These are phyloP conservation scores for Fusarium continuum DNA, from an alignment of 2,329 filamentous ascomycete species.

Conservation along the genomic window DNA sequence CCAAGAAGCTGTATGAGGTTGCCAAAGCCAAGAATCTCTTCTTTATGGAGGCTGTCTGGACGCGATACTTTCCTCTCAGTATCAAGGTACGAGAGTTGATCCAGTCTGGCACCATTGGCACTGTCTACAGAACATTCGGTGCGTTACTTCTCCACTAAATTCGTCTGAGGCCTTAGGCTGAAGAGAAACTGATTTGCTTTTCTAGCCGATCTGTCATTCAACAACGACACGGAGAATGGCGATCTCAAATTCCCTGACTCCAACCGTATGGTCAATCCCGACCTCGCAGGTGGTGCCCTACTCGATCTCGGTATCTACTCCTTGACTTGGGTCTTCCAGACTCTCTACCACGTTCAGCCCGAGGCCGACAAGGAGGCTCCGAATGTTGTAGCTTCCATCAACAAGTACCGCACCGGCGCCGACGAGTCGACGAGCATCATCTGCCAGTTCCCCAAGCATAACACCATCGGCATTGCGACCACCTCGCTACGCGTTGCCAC, in stretches of 20 bases:
- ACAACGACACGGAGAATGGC: conserved; percentile 65
- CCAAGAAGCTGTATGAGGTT: conserved; percentile 74
- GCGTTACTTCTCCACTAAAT: conserved; percentile 32
- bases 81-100: conserved; percentile 76
- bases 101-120: conserved; percentile 63
- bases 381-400: conserved; percentile 72
- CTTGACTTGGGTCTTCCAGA: conserved; percentile 90
- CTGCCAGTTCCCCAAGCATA: conserved; percentile 74
- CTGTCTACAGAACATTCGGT: conserved; percentile 68
- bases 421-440: conserved; percentile 84
- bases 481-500: conserved; percentile 70
- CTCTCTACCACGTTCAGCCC: conserved; percentile 82
- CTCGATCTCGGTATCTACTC: conserved; percentile 90
- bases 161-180: background rate
- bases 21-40: conserved; percentile 78
- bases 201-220: conserved; percentile 68
- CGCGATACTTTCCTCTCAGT: conserved; percentile 85
- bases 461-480: conserved; percentile 76
- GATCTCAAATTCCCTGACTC: conserved; percentile 65
- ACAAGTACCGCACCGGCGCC: conserved; percentile 76
- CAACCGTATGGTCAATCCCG: conserved; percentile 82
- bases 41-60: conserved; percentile 92
- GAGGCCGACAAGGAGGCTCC: conserved; percentile 74
- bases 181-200: conserved; percentile 10
- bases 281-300: conserved; percentile 83